Conservation (phyloP, 352 stramenopile species). For the Phytophthora hibernalis region DNA sequence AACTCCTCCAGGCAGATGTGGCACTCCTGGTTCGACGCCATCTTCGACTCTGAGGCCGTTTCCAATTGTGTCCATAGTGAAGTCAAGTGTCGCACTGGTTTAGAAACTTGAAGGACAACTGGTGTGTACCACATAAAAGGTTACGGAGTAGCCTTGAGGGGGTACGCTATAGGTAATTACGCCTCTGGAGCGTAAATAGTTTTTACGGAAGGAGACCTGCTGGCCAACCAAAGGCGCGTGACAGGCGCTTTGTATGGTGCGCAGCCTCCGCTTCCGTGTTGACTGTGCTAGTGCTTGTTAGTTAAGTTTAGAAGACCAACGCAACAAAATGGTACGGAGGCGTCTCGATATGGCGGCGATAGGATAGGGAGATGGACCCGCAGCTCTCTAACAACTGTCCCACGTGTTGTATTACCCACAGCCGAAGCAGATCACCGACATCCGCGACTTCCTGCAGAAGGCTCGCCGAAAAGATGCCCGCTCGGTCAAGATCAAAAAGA, state of each 20-base stretch:
- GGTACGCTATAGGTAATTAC: slow-evolving; percentile 31
- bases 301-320: slow-evolving; percentile 92
- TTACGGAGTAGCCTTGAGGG: neutral
- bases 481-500: slow-evolving; percentile 99
- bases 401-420: slow-evolving; percentile 30
- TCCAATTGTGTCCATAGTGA: too few relatives aligned
- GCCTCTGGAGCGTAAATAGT: slow-evolving; percentile 4
- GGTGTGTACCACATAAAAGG: slow-evolving; percentile 6
- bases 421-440: slow-evolving; percentile 99
- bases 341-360: slow-evolving; percentile 3
- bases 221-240: slow-evolving; percentile 44
- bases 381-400: slow-evolving; percentile 14
- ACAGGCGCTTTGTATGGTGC: slow-evolving; percentile 45
- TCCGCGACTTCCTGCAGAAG: slow-evolving; percentile 99
- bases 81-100: too few relatives aligned
- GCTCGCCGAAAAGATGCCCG: slow-evolving; percentile 97
- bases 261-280: slow-evolving; percentile 12
- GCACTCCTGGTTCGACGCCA: slow-evolving; percentile 62
- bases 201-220: slow-evolving; percentile 34
- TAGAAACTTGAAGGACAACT: neutral
- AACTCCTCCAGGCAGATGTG: slow-evolving; percentile 88
- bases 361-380: neutral
- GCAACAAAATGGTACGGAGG: slow-evolving; percentile 78
- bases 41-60: neutral
- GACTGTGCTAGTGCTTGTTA: slow-evolving; percentile 58